These are phyloP conservation scores for Capsella bursapastoris DNA, from an alignment of 345 rosid genomes.

Conservation along the genomic window DNA sequence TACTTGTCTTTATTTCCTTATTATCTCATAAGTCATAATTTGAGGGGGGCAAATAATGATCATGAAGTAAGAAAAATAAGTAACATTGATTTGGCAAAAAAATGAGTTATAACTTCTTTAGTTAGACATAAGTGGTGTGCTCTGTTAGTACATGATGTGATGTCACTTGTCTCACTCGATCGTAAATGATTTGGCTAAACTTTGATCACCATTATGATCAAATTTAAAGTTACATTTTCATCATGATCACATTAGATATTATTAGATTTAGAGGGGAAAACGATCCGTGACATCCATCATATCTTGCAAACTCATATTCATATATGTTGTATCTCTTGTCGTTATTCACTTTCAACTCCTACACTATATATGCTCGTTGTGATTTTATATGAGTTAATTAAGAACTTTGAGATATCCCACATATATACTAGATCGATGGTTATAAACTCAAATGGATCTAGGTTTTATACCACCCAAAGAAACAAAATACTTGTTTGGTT, in stretches of 20 bases:
- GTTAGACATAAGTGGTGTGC: neutral
- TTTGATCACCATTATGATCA: slow-evolving; percentile 12
- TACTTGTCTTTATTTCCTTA: neutral
- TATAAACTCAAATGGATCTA: neutral
- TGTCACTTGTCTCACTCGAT: slow-evolving; percentile 19
- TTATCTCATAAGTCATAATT: neutral
- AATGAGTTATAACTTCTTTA: neutral
- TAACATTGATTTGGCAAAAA: neutral
- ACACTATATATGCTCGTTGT: neutral
- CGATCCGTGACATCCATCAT: neutral
- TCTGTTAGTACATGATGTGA: slow-evolving; percentile 15
- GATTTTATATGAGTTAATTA: neutral
- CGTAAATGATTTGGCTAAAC: slow-evolving; percentile 7
- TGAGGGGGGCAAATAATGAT: neutral
- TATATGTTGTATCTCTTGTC: neutral
- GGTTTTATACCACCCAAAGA: too few species aligned
- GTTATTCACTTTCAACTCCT: neutral
- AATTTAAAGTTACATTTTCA: slow-evolving; percentile 9
- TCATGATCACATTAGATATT: neutral
- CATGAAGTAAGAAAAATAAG: neutral
- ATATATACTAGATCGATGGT: neutral
- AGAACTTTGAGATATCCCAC: neutral
- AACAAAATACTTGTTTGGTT: too few species aligned
- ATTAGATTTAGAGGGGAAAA: neutral
- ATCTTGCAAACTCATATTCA: neutral